A percentile compares a stretch with the other conserved stretches of the same genome.
Evolutionary conservation across 805 yeast species (phyloP).

Genomic region (Kluyveromyces nonfermentans): DNA sequence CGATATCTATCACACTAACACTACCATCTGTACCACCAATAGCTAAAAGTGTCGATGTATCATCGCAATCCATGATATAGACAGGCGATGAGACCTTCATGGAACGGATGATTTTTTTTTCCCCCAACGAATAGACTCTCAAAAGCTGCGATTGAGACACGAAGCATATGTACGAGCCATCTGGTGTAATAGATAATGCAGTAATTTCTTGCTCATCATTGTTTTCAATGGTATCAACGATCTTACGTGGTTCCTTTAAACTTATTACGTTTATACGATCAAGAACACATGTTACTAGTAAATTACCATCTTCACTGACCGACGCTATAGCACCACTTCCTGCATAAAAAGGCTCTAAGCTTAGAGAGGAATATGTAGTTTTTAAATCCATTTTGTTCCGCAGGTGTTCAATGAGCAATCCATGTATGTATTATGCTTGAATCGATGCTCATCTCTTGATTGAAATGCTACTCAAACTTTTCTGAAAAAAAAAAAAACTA

Average conservation of each 20-base stretch:
- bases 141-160: slow-evolving; percentile 80
- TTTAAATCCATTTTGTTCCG: slow-evolving; percentile 21
- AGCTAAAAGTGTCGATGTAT: slow-evolving; percentile 77
- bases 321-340: slow-evolving; percentile 75
- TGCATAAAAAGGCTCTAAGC: slow-evolving; percentile 69
- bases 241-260: slow-evolving; percentile 32
- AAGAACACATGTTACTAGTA: slow-evolving; percentile 70
- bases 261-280: slow-evolving; percentile 71
- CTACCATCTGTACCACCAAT: slow-evolving; percentile 94
- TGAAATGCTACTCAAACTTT: slow-evolving; percentile 6
- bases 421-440: background rate
- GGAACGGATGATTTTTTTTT: slow-evolving; percentile 35
- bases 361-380: slow-evolving; percentile 28
- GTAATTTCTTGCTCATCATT: slow-evolving; percentile 77
- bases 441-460: background rate
- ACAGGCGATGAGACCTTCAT: slow-evolving; percentile 71
- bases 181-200: slow-evolving; percentile 65
- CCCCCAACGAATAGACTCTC: slow-evolving; percentile 41
- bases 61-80: slow-evolving; percentile 65
- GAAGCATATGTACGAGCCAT: slow-evolving; percentile 58
- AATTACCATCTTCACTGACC: slow-evolving; percentile 47
- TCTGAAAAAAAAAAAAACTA: background rate
- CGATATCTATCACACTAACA: slow-evolving; percentile 86
- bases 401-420: background rate
- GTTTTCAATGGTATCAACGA: slow-evolving; percentile 58